A percentile compares a stretch with the other conserved stretches of the same genome.
Conservation (phyloP, 1,284 basidiomycete species). For the Blastosporella zonata region DNA sequence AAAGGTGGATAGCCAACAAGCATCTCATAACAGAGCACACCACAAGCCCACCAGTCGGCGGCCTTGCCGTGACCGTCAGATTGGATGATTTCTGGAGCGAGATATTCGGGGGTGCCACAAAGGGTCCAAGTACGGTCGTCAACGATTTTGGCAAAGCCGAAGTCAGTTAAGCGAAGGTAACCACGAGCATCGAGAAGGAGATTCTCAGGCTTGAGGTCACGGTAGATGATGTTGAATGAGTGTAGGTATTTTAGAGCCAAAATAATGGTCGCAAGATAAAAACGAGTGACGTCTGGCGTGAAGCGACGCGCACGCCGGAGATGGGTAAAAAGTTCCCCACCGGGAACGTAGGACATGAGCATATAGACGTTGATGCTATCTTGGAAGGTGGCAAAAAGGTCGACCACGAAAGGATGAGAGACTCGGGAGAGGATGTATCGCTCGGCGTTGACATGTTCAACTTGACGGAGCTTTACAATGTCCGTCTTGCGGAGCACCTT, state of each 20-base stretch:
- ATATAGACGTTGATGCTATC: conserved; percentile 97
- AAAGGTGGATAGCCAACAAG: conserved; percentile 92
- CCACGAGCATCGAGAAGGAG: conserved; percentile 93
- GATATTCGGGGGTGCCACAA: conserved; percentile 97
- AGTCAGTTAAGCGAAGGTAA: conserved; percentile 96
- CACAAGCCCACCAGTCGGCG: conserved; percentile 99
- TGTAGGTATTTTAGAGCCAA: conserved; percentile 96
- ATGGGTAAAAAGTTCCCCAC: conserved; percentile 95
- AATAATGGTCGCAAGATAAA: conserved; percentile 97
- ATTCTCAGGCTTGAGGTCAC: conserved; percentile 98
- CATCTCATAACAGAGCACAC: conserved; percentile 97
- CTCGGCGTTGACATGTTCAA: conserved; percentile 98
- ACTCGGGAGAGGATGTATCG: conserved; percentile 90
- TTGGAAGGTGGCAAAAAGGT: conserved; percentile 94
- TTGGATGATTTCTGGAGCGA: conserved; percentile 94
- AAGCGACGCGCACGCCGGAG: conserved; percentile 91
- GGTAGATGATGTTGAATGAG: conserved; percentile 98
- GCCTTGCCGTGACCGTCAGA: conserved; percentile 98
- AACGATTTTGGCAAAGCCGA: conserved; percentile 98
- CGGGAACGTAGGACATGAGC: conserved; percentile 98
- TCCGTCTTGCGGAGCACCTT: conserved; percentile 93
- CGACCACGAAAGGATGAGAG: conserved; percentile 80
- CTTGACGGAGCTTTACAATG: conserved; percentile 93
- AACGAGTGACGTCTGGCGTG: conserved; percentile 96
- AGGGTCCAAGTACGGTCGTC: conserved; percentile 99